These are phyloP conservation scores for Jacaranda copaia DNA, from an alignment of 257 asterid species.

Conservation along the genomic window DNA sequence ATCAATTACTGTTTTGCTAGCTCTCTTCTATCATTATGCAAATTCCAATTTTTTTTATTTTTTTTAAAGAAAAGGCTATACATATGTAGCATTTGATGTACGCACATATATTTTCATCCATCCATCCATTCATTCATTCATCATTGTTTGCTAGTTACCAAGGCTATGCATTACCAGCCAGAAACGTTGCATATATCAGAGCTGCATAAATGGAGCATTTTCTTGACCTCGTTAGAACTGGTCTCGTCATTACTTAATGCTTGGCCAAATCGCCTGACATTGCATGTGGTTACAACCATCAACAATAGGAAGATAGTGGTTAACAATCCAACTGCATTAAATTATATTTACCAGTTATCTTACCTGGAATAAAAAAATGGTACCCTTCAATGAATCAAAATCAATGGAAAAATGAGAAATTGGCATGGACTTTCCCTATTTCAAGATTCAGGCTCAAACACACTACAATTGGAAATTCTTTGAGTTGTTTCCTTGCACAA, in stretches of 20 bases:
- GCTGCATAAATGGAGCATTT: neutral
- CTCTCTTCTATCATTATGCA: neutral
- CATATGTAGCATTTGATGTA: neutral
- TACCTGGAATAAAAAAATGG: constrained; percentile 11
- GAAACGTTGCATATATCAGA: neutral
- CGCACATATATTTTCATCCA: neutral
- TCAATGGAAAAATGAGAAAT: neutral
- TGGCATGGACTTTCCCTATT: constrained; percentile 14
- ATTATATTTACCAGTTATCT: neutral
- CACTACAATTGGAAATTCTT: constrained; percentile 28
- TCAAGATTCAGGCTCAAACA: neutral
- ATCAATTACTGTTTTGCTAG: neutral
- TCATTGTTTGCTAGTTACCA: neutral
- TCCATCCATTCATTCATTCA: neutral
- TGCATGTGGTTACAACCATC: constrained; percentile 15
- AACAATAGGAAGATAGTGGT: neutral
- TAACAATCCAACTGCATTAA: neutral
- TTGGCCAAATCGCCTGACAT: constrained; percentile 27
- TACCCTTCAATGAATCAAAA: neutral
- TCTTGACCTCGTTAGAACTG: neutral
- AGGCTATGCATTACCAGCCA: neutral
- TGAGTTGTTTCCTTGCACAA: constrained; percentile 12
- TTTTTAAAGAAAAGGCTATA: neutral
- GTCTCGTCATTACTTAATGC: neutral
- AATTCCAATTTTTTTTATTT: neutral